Evolutionary conservation across 2,329 filamentous ascomycete species (phyloP), one percentile per base, ranked within the genome.

Genomic region (Penicillium sp.): DNA sequence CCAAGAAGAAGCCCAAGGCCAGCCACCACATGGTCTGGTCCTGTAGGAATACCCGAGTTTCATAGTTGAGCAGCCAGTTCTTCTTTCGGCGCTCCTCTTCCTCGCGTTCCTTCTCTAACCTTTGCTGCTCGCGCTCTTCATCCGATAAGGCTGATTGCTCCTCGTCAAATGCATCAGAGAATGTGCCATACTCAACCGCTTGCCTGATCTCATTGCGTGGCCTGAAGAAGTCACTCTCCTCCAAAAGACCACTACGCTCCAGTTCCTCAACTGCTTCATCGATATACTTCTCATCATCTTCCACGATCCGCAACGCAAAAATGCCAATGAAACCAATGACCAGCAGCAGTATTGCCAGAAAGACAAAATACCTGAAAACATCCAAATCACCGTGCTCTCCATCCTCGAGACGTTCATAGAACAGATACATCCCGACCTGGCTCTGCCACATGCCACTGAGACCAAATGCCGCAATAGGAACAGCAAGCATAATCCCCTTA

Each of bases 11-110:
- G 18, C 91, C 92, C 0, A 87, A 78, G 0, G 93, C 91, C 62
- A 99, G 87, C 69, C 86, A 89, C 93, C 93, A 99, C 93, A 97
- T 97, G 11, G 91, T 97, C 56, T 83, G 86, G 63, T 99, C 94
- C 23, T 84, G 81, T 9, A 99, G 80, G 71, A 97, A 99, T 3
- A 85, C 81, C 11, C 86, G 81, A 0, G 94, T 97, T 70, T 97
- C 93, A 41, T 90, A 90, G 65, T 97, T 97, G 62, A 97, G 82
- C 4, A 97, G 81, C 86, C 88, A 94, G 14, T 86, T 86, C 79
- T 97, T 97, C 79, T 93, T 95, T 59, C 85, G 79, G 36, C 81
- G 74, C 62, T 84, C 81, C 60, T 84, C 79, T 51, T 80, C 76
- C 29, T 78, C 76, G 34, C 75, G 72, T 70, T 76, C 64, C 71